A percentile compares a stretch with the other conserved stretches of the same genome.
Evolutionary conservation across 192 early-diverging fungal genomes (phyloP).

Genomic region (Dissophora globulifera): DNA sequence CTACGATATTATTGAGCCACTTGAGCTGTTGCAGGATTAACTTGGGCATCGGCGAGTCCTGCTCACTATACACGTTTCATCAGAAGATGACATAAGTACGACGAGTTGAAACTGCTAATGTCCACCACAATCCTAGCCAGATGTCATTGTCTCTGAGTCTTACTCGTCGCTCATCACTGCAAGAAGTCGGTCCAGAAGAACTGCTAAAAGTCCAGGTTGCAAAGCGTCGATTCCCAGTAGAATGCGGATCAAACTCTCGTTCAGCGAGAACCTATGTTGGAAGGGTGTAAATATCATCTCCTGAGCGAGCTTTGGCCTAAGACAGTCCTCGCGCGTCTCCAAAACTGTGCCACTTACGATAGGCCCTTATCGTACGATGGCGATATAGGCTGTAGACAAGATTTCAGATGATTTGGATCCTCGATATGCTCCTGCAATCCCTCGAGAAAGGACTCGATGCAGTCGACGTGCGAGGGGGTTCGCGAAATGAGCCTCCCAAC

Average conservation of each 20-base stretch:
- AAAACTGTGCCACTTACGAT: slow-evolving; percentile 19
- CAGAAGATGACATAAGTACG: background rate
- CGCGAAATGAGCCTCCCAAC: slow-evolving; percentile 23
- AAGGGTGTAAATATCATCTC: background rate
- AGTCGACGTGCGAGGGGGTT: background rate
- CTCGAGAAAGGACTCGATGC: slow-evolving; percentile 40
- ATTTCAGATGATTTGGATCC: slow-evolving; percentile 22
- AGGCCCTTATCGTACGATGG: background rate
- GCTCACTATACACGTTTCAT: slow-evolving; percentile 48
- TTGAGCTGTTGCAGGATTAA: slow-evolving; percentile 77
- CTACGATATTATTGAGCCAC: slow-evolving; percentile 79
- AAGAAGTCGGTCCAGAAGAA: slow-evolving; percentile 62
- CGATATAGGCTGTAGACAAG: slow-evolving; percentile 38
- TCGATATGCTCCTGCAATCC: slow-evolving; percentile 48
- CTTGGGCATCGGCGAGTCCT: slow-evolving; percentile 60
- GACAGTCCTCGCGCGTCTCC: background rate
- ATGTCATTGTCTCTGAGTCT: background rate
- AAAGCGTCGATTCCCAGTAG: slow-evolving; percentile 69
- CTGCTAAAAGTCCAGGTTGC: slow-evolving; percentile 70
- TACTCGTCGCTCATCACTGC: slow-evolving; percentile 36
- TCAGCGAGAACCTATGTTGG: slow-evolving; percentile 12
- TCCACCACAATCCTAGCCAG: background rate
- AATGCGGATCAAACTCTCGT: slow-evolving; percentile 69
- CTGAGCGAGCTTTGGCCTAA: no score
- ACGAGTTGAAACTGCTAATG: background rate